These are phyloP conservation scores for Xylariaceae sp. DNA, from an alignment of 2,329 filamentous ascomycete species.

Conservation along the genomic window DNA sequence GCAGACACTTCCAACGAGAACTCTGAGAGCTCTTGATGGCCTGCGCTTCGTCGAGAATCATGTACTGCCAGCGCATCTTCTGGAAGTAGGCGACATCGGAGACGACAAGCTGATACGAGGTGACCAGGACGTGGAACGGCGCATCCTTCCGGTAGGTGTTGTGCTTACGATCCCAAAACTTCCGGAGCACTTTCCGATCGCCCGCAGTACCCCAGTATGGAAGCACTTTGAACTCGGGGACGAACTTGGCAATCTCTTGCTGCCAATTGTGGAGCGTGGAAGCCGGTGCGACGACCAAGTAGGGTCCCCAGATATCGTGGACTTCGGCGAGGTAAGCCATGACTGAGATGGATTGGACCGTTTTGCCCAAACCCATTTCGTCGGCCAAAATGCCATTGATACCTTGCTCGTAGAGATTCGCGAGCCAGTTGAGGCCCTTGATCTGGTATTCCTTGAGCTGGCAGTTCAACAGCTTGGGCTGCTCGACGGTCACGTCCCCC, in stretches of 20 bases:
- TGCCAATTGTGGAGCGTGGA: slow-evolving; percentile 99
- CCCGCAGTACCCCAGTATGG: slow-evolving; percentile 96
- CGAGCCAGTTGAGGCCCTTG: slow-evolving; percentile 98
- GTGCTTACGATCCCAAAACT: slow-evolving; percentile 98
- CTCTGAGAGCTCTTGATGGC: slow-evolving; percentile 97
- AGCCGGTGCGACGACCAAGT: slow-evolving; percentile 90
- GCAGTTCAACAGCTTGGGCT: slow-evolving; percentile 87
- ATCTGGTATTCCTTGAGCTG: slow-evolving; percentile 98
- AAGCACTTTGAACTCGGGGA: slow-evolving; percentile 87
- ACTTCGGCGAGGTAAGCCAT: slow-evolving; percentile 98
- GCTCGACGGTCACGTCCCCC: slow-evolving; percentile 87
- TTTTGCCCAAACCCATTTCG: slow-evolving; percentile 99
- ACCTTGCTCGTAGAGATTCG: slow-evolving; percentile 97
- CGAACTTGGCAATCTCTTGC: slow-evolving; percentile 92
- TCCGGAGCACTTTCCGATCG: slow-evolving; percentile 90
- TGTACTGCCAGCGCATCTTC: slow-evolving; percentile 99
- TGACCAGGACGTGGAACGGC: slow-evolving; percentile 91
- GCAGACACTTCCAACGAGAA: slow-evolving; percentile 91
- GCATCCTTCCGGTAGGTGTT: slow-evolving; percentile 90
- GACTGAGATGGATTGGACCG: slow-evolving; percentile 96
- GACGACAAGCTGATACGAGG: slow-evolving; percentile 94
- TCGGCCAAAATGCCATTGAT: slow-evolving; percentile 99
- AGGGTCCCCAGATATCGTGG: slow-evolving; percentile 97
- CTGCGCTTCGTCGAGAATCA: slow-evolving; percentile 98
- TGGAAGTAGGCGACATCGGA: slow-evolving; percentile 96